Evolutionary conservation across 192 early-diverging fungal genomes (phyloP).

Genomic region (Podila horticola): DNA sequence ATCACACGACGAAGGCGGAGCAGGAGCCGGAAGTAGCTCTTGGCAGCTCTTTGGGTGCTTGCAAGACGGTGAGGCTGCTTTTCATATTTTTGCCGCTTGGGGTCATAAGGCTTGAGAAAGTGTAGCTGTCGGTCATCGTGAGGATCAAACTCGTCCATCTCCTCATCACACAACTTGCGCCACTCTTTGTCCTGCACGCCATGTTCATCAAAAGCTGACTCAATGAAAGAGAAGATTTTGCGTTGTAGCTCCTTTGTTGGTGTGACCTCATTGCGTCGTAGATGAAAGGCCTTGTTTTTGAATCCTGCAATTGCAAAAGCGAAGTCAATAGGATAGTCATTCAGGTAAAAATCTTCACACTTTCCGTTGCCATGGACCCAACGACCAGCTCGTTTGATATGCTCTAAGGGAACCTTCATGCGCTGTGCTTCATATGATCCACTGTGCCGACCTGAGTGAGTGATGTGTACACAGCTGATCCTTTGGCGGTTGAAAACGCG

Average conservation of each 20-base stretch:
- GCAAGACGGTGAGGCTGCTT: not conserved
- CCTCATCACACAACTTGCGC: not conserved
- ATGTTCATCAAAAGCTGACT: not conserved
- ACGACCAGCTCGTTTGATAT: constrained; percentile 6
- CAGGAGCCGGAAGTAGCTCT: not conserved
- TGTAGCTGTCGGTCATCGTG: not conserved
- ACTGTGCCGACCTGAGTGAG: constrained; percentile 15
- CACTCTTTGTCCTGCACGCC: not conserved
- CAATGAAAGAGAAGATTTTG: constrained; percentile 9
- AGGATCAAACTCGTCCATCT: constrained; percentile 4
- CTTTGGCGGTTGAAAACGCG: not conserved
- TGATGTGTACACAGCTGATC: not conserved
- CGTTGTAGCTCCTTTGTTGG: not conserved
- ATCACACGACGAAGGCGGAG: not conserved
- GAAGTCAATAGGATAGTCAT: not conserved
- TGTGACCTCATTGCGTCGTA: not conserved
- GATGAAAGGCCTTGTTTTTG: not conserved
- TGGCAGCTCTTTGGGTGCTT: not conserved
- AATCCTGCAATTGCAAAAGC: constrained; percentile 15
- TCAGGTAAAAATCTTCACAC: not conserved
- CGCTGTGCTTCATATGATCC: not conserved
- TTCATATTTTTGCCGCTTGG: no score
- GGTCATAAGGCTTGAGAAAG: not conserved
- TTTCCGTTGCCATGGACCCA: constrained; percentile 6
- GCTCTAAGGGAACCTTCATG: not conserved